These are phyloP conservation scores for Patellifolia procumbens DNA, from an alignment of 179 eudicot species.

Conservation along the genomic window DNA sequence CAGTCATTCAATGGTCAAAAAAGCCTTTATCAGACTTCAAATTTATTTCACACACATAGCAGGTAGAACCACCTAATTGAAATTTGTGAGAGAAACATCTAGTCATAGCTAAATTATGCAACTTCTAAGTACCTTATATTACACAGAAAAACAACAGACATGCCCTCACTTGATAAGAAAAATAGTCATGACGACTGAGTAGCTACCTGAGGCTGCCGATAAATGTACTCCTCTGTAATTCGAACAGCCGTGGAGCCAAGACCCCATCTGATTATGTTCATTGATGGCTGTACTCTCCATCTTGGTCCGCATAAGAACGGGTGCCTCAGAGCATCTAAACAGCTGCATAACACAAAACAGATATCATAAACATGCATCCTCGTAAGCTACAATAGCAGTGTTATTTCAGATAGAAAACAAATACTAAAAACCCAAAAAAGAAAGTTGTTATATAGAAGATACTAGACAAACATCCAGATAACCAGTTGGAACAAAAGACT, in stretches of 20 bases:
- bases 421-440: neutral
- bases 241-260: slow-evolving; percentile 94
- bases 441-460: neutral
- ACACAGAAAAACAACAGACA: neutral
- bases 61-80: neutral
- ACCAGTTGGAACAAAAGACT: neutral
- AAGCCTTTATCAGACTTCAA: neutral
- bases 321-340: slow-evolving; percentile 89
- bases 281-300: slow-evolving; percentile 90
- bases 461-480: slow-evolving; percentile 1
- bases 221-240: slow-evolving; percentile 93
- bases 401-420: neutral
- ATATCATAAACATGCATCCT: too few species aligned
- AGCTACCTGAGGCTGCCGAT: slow-evolving; percentile 79
- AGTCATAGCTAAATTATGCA: neutral
- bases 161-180: neutral
- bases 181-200: neutral
- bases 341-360: slow-evolving; percentile 64
- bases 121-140: neutral
- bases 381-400: neutral
- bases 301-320: slow-evolving; percentile 96
- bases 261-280: slow-evolving; percentile 93
- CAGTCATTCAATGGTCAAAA: neutral
- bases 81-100: neutral
- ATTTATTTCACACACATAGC: neutral